Percentiles rank a stretch among this genome's conserved stretches.
Conservation (phyloP, 2,329 filamentous ascomycete genomes). For the Scytalidium sp. region DNA sequence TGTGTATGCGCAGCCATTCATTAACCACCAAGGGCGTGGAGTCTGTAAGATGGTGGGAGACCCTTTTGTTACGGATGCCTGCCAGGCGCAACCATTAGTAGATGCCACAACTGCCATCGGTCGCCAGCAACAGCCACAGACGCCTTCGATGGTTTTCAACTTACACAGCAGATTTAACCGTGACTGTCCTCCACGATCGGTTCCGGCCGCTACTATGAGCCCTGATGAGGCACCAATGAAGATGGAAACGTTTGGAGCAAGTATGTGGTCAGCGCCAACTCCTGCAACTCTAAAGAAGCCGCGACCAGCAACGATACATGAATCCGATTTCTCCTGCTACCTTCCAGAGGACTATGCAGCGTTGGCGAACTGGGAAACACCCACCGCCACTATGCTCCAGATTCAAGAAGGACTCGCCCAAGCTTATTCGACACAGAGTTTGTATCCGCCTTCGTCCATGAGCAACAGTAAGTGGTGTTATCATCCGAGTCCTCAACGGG, state of each 20-base stretch:
- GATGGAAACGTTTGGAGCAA: slow-evolving; percentile 44
- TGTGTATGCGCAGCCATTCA: not conserved
- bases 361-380: slow-evolving; percentile 56
- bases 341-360: slow-evolving; percentile 50
- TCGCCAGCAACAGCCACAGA: slow-evolving; percentile 43
- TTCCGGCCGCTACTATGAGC: slow-evolving; percentile 47
- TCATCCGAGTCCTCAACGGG: slow-evolving; percentile 4
- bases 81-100: slow-evolving; percentile 51
- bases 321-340: slow-evolving; percentile 56
- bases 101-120: slow-evolving; percentile 31
- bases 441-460: slow-evolving; percentile 48
- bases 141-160: slow-evolving; percentile 47
- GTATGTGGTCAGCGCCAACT: slow-evolving; percentile 54
- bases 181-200: slow-evolving; percentile 41
- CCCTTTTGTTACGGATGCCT: slow-evolving; percentile 46
- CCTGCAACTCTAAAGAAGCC: slow-evolving; percentile 45
- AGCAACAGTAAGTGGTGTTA: slow-evolving; percentile 42
- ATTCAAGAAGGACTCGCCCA: slow-evolving; percentile 47
- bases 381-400: slow-evolving; percentile 48
- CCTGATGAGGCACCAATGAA: slow-evolving; percentile 46
- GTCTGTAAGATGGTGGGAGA: slow-evolving; percentile 19
- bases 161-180: slow-evolving; percentile 45
- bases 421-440: slow-evolving; percentile 56
- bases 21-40: slow-evolving; percentile 5
- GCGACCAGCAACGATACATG: slow-evolving; percentile 58